A percentile compares a stretch with the other conserved stretches of the same genome.
phyloP scores from a whole-genome alignment of 2,329 filamentous ascomycete genomes.

The Aureobasidium sp. region DNA sequence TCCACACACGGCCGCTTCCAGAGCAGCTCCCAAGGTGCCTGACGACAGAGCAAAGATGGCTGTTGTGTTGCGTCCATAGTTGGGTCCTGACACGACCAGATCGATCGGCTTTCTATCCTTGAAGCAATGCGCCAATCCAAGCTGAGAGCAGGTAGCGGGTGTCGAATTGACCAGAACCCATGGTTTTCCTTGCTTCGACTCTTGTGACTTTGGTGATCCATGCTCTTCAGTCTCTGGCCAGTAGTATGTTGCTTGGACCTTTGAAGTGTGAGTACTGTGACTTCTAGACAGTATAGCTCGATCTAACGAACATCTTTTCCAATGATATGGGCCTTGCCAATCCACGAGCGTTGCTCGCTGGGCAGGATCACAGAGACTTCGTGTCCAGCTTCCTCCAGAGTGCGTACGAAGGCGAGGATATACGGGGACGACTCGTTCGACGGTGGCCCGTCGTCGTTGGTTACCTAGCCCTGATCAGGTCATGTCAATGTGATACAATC shows the following conservation, averaged over 20 bases:
- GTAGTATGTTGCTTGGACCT: slow-evolving; percentile 37
- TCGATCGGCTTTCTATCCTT: slow-evolving; percentile 37
- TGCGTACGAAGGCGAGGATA: slow-evolving; percentile 40
- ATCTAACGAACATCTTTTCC: slow-evolving; percentile 59
- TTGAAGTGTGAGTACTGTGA: neutral
- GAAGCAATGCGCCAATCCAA: slow-evolving; percentile 44
- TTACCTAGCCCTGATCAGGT: slow-evolving; percentile 32
- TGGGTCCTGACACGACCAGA: slow-evolving; percentile 44
- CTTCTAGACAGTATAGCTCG: neutral
- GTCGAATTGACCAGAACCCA: slow-evolving; percentile 47
- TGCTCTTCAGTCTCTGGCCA: slow-evolving; percentile 31
- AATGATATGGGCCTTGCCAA: slow-evolving; percentile 95
- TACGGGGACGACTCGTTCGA: slow-evolving; percentile 44
- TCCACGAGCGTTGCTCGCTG: slow-evolving; percentile 91
- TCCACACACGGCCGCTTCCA: slow-evolving; percentile 44
- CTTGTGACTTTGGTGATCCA: neutral
- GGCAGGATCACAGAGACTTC: slow-evolving; percentile 87
- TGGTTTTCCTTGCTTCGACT: slow-evolving; percentile 33
- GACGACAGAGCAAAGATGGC: slow-evolving; percentile 44
- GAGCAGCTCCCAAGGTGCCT: slow-evolving; percentile 44
- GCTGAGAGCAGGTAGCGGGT: slow-evolving; percentile 44
- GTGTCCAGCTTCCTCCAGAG: slow-evolving; percentile 60
- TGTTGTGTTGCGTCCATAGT: slow-evolving; percentile 40
- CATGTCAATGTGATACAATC: neutral
- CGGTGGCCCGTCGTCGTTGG: slow-evolving; percentile 48